Evolutionary conservation across 2,329 filamentous ascomycete species (phyloP), one percentile per base, ranked within the genome.

Genomic region (Verticillium tricorpus): DNA sequence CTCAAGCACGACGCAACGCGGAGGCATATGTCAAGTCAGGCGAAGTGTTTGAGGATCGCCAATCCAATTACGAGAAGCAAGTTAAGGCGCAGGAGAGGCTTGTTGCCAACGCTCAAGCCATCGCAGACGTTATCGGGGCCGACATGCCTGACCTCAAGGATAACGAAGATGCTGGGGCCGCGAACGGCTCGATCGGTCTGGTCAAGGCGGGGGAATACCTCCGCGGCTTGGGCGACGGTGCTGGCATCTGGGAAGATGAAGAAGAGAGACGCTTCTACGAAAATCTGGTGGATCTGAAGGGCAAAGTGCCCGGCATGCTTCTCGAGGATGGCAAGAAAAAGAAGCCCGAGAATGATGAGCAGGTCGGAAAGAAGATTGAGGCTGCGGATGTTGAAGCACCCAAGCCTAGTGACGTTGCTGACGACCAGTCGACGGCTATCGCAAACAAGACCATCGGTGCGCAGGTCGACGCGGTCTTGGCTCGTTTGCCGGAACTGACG

Each of bases 21-120:
- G 95, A 99, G 75, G 95, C 94, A 6, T 99, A 99, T 70, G 94
- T 99, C 69, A 97, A 97, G 71, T 98, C 95, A 40, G 95, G 95
- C 2, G 95, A 99, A 72, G 94, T 99, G 5, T 98, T 99, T 66
- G 95, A 99, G 73, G 95, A 99, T 71, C 90, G 95, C 58, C 95
- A 99, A 73, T 87, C 93, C 60, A 98, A 93, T 71, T 97, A 96
- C 68, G 96, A 99, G 73, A 97, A 93, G 74, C 90, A 95, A 68
- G 82, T 93, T 61, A 99, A 98, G 75, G 84, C 90, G 0, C 92
- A 98, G 71, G 95, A 99, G 73, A 93, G 93, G 67, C 83, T 99
- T 3, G 83, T 97, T 31, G 81, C 92, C 25, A 98, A 96, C 74
- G 93, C 94, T 0, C 96, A 99, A 72, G 86, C 93, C 19, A 82